Conservation (phyloP, 345 rosid species). For the Gossypium anomalum region DNA sequence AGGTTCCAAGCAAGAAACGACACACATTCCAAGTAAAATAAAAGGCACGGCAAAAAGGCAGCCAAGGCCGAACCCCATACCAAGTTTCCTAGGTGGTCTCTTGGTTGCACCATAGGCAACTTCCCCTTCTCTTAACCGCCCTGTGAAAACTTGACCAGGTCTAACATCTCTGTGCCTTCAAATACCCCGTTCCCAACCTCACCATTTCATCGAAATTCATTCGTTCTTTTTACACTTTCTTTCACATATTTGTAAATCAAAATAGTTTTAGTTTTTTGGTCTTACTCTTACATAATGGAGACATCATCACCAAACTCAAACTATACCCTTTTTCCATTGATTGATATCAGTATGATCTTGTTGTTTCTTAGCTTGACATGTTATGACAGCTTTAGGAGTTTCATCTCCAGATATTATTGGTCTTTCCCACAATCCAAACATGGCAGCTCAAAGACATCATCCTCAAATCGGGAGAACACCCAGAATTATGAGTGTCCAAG, state of each 20-base stretch:
- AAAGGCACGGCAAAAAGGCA: not conserved
- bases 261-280: not conserved
- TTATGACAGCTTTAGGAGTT: slow-evolving; percentile 22
- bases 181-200: slow-evolving; percentile 11
- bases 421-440: slow-evolving; percentile 28
- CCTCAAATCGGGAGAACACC: slow-evolving; percentile 11
- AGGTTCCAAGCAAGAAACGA: slow-evolving; percentile 4
- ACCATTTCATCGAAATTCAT: not conserved
- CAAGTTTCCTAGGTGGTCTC: not conserved
- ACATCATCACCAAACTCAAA: slow-evolving; percentile 20
- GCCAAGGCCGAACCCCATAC: not conserved
- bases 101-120: not conserved
- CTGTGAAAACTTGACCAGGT: slow-evolving; percentile 12
- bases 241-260: not conserved
- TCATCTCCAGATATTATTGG: slow-evolving; percentile 35
- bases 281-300: slow-evolving; percentile 26
- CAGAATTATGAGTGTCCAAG: slow-evolving; percentile 26
- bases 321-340: slow-evolving; percentile 20
- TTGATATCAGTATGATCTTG: slow-evolving; percentile 24
- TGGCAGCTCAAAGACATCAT: slow-evolving; percentile 9
- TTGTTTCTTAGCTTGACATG: slow-evolving; percentile 19
- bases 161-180: not conserved
- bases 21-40: not conserved
- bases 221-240: not conserved
- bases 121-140: slow-evolving; percentile 15